phyloP scores from a whole-genome alignment of 768 basidiomycete species.

The Hericium coralloides region DNA sequence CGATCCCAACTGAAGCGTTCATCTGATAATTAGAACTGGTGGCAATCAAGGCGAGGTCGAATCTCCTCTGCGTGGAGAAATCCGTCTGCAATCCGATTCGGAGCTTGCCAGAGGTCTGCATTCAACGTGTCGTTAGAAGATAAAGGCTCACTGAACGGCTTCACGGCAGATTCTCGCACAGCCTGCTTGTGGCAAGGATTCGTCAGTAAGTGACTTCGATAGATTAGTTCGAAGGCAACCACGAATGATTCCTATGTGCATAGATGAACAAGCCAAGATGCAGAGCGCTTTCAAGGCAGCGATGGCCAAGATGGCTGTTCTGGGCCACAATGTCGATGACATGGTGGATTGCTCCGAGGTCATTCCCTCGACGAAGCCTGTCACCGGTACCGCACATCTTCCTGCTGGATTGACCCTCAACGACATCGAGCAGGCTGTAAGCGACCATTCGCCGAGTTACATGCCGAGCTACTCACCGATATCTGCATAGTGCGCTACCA shows the following conservation, averaged over 20 bases:
- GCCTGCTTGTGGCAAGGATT: slow-evolving; percentile 27
- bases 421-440: neutral
- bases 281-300: slow-evolving; percentile 18
- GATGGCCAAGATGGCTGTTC: slow-evolving; percentile 22
- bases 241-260: slow-evolving; percentile 3
- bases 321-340: slow-evolving; percentile 17
- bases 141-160: too few species aligned
- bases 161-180: slow-evolving; percentile 19
- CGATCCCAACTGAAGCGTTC: neutral
- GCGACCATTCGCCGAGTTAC: neutral
- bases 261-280: slow-evolving; percentile 22
- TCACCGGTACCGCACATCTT: neutral
- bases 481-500: neutral
- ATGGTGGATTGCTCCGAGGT: slow-evolving; percentile 15
- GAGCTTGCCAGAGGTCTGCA: slow-evolving; percentile 17
- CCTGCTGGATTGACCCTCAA: neutral
- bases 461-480: neutral
- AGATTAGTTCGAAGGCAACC: neutral
- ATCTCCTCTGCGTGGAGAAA: slow-evolving; percentile 24
- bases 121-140: too few species aligned
- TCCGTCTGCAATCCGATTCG: slow-evolving; percentile 27
- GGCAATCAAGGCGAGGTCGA: slow-evolving; percentile 21
- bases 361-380: neutral
- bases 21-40: slow-evolving; percentile 8
- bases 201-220: neutral